Conservation (phyloP, 2,329 filamentous ascomycete genomes). For the Triangularia setosa region DNA sequence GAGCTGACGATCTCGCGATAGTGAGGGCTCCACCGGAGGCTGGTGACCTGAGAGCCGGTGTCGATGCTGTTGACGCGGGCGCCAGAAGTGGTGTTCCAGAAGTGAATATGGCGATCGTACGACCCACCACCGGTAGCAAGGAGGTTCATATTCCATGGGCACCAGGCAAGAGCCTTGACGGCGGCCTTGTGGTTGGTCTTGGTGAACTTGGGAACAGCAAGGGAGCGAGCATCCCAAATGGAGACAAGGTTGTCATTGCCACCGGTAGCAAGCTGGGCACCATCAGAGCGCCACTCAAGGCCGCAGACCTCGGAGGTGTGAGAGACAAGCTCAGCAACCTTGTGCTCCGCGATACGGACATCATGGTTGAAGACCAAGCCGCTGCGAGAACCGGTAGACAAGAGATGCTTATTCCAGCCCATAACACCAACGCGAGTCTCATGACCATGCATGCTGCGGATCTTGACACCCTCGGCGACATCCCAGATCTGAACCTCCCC, state of each 20-base stretch:
- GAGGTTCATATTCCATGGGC: conserved; percentile 97
- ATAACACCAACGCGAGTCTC: conserved; percentile 95
- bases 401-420: conserved; percentile 98
- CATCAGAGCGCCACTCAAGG: conserved; percentile 95
- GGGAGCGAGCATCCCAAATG: conserved; percentile 95
- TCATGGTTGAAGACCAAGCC: conserved; percentile 98
- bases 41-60: conserved; percentile 95
- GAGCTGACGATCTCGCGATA: conserved; percentile 98
- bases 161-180: conserved; percentile 97
- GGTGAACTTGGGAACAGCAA: conserved; percentile 94
- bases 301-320: conserved; percentile 98
- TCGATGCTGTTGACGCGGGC: conserved; percentile 99
- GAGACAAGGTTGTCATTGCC: conserved; percentile 98
- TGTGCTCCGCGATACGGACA: conserved; percentile 95
- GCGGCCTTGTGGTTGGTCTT: conserved; percentile 99
- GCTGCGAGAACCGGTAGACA: conserved; percentile 91
- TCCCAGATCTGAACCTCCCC: conserved; percentile 99
- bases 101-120: conserved; percentile 97
- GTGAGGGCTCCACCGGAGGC: conserved; percentile 90
- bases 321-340: conserved; percentile 92
- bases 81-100: conserved; percentile 99
- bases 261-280: conserved; percentile 92
- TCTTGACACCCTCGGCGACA: conserved; percentile 88
- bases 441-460: conserved; percentile 97
- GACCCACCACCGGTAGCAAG: conserved; percentile 94